A percentile compares a stretch with the other conserved stretches of the same genome.
These are phyloP conservation scores for Backusella mclennaniae DNA, from an alignment of 192 early-diverging fungal genomes.

Conservation along the genomic window DNA sequence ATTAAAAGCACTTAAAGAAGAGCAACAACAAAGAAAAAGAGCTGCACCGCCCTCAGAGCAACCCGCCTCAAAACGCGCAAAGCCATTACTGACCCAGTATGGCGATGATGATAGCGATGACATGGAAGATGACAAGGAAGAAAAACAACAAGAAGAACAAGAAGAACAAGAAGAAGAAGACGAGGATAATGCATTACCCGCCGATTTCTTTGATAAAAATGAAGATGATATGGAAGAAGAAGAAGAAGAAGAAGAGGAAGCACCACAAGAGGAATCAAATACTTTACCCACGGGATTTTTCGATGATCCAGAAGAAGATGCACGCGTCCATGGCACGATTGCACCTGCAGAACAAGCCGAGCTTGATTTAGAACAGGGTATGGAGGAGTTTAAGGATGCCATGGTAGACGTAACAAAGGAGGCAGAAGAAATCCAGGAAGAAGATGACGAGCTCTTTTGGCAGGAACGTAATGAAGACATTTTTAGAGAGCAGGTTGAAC, in stretches of 20 bases:
- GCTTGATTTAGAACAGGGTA: constrained; percentile 28
- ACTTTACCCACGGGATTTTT: constrained; percentile 53
- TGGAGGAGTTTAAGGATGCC: constrained; percentile 28
- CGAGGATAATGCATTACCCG: constrained; percentile 32
- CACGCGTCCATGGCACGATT: constrained; percentile 31
- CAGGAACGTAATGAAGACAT: constrained; percentile 34
- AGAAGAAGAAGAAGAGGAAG: constrained; percentile 4
- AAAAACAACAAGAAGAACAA: neutral
- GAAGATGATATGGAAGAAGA: neutral
- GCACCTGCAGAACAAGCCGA: constrained; percentile 23
- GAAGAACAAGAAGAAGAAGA: constrained; percentile 25
- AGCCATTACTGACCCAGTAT: constrained; percentile 31
- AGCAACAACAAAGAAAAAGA: constrained; percentile 34
- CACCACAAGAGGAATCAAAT: neutral
- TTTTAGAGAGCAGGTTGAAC: constrained; percentile 24
- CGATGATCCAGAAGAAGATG: constrained; percentile 49
- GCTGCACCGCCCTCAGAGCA: constrained; percentile 18
- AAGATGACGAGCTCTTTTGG: constrained; percentile 35
- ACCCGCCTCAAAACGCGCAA: constrained; percentile 30
- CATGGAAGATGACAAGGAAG: constrained; percentile 5
- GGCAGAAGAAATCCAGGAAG: constrained; percentile 25
- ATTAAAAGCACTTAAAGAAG: constrained; percentile 44
- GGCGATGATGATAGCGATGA: constrained; percentile 30
- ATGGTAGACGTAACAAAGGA: constrained; percentile 24
- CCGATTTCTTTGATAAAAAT: constrained; percentile 45